A percentile compares a stretch with the other conserved stretches of the same genome.
Evolutionary conservation across 163 green algal species (phyloP).

Genomic region (Prototheca stagnorum): DNA sequence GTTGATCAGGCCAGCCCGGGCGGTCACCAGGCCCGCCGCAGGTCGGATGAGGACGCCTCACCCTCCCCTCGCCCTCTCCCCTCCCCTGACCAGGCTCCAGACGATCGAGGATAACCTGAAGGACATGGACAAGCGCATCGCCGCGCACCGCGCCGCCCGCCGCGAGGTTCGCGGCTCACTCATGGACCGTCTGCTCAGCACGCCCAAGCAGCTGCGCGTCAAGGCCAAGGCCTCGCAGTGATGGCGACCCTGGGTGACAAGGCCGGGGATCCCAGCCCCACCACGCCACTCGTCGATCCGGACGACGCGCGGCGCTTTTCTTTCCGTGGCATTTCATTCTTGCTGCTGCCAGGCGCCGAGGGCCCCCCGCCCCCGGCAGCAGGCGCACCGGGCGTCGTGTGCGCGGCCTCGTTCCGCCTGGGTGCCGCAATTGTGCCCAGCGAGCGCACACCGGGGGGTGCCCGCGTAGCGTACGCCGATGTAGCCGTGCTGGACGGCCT

Average conservation of each 20-base stretch:
- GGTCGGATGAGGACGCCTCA: no score
- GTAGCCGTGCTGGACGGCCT: conserved; percentile 59
- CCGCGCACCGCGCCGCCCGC: conserved; percentile 10
- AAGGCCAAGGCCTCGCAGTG: conserved; percentile 14
- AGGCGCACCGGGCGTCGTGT: no score
- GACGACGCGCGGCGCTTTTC: no score
- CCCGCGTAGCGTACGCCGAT: conserved; percentile 18
- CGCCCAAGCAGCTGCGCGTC: conserved; percentile 21
- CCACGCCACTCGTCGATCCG: no score
- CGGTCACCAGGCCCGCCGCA: no score
- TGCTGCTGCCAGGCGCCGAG: no score
- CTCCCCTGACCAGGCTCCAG: conserved; percentile 2
- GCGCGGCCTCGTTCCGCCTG: no score
- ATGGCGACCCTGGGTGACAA: no score
- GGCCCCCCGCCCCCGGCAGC: no score
- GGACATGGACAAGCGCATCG: conserved; percentile 21
- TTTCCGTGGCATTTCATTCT: no score
- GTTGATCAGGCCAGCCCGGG: no score
- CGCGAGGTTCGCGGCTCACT: conserved; percentile 15
- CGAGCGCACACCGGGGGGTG: conserved; percentile 5
- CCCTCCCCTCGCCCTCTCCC: background rate
- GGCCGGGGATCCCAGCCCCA: no score
- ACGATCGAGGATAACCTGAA: conserved; percentile 24
- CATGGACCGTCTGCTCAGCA: conserved; percentile 24
- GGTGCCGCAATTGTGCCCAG: conserved; percentile 58